phyloP scores from a whole-genome alignment of 768 basidiomycete species.

The Auricularia sp. region DNA sequence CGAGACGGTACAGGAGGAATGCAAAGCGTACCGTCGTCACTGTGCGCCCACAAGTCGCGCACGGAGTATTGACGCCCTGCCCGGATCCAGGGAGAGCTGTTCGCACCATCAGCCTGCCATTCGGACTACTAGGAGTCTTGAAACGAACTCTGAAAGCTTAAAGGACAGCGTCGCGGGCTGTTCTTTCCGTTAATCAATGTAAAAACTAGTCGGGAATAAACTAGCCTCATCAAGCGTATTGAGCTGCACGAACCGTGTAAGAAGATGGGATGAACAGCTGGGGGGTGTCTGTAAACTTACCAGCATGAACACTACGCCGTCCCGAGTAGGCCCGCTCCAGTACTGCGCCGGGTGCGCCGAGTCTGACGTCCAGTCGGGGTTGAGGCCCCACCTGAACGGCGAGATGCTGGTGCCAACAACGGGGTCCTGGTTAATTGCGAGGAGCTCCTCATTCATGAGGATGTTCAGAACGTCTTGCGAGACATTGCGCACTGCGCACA shows the following conservation, averaged over 20 bases:
- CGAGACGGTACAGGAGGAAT: not conserved
- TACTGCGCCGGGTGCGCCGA: slow-evolving; percentile 54
- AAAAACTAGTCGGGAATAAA: not conserved
- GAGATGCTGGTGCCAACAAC: slow-evolving; percentile 50
- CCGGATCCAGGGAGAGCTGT: slow-evolving; percentile 52
- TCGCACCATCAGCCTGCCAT: no score
- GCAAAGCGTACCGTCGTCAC: slow-evolving; percentile 46
- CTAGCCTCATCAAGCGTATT: slow-evolving; percentile 38
- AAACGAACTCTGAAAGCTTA: slow-evolving; percentile 40
- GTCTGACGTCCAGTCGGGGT: slow-evolving; percentile 33
- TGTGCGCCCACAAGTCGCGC: slow-evolving; percentile 64
- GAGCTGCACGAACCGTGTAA: slow-evolving; percentile 27
- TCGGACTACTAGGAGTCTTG: no score
- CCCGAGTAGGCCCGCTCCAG: slow-evolving; percentile 58
- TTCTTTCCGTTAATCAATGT: not conserved
- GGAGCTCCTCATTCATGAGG: slow-evolving; percentile 51
- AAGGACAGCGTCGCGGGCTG: slow-evolving; percentile 49
- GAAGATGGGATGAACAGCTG: not conserved
- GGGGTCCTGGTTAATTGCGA: slow-evolving; percentile 62
- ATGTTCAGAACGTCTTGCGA: slow-evolving; percentile 44
- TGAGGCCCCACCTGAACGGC: slow-evolving; percentile 61
- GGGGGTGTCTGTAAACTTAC: slow-evolving; percentile 24
- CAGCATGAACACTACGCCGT: slow-evolving; percentile 60
- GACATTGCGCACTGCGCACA: slow-evolving; percentile 37
- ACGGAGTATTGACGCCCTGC: slow-evolving; percentile 58